Percentiles rank a stretch among this genome's conserved stretches.
phyloP scores from a whole-genome alignment of 129 eudicot genomes.

The Flaveria ramosissima region DNA sequence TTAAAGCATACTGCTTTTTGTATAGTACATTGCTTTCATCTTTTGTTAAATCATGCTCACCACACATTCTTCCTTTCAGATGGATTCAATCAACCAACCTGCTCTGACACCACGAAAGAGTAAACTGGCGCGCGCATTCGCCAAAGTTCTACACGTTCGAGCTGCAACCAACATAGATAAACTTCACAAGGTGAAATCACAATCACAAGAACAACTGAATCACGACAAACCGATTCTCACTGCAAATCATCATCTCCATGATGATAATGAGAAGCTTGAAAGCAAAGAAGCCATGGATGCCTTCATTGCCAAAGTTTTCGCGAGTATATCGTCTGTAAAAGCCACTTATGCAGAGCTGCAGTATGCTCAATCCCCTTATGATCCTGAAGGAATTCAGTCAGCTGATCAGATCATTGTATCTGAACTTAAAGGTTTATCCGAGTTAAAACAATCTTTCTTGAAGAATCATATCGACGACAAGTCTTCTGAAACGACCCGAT shows the following conservation, averaged over 20 bases:
- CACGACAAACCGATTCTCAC: not conserved
- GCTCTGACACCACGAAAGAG: constrained; percentile 54
- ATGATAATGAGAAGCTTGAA: constrained; percentile 41
- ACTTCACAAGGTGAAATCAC: constrained; percentile 26
- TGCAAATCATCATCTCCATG: not conserved
- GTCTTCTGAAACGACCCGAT: constrained; percentile 51
- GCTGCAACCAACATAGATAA: constrained; percentile 41
- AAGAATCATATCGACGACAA: constrained; percentile 62
- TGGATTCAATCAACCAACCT: constrained; percentile 55
- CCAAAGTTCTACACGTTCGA: constrained; percentile 73
- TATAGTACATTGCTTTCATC: constrained; percentile 15
- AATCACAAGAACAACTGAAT: constrained; percentile 6
- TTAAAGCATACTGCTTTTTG: constrained; percentile 47
- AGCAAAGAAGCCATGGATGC: constrained; percentile 50
- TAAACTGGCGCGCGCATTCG: constrained; percentile 58
- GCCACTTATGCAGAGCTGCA: constrained; percentile 82
- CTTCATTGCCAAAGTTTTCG: constrained; percentile 66
- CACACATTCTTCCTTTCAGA: constrained; percentile 45
- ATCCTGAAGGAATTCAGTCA: constrained; percentile 72
- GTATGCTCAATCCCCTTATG: constrained; percentile 71
- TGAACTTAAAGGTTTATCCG: constrained; percentile 65
- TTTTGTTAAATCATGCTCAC: constrained; percentile 40
- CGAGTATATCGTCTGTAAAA: constrained; percentile 68
- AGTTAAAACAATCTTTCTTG: constrained; percentile 61
- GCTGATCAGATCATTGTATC: constrained; percentile 68